phyloP scores from a whole-genome alignment of 1,139 yeast species.

The Spathaspora sp. region DNA sequence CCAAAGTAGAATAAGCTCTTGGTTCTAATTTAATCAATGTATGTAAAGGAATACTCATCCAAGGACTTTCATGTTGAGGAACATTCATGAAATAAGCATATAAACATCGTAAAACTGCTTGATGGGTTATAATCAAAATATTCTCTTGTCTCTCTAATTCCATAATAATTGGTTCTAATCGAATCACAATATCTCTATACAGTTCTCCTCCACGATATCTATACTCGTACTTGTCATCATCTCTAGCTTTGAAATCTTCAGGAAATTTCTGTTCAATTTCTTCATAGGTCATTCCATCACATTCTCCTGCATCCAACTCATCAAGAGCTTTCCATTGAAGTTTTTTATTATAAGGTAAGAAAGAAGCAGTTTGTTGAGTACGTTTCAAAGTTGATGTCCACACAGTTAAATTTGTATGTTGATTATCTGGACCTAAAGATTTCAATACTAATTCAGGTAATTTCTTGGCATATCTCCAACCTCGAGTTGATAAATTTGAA shows the following conservation, averaged over 20 bases:
- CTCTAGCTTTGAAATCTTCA: conserved; percentile 93
- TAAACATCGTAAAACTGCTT: conserved; percentile 93
- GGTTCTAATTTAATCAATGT: conserved; percentile 93
- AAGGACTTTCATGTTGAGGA: conserved; percentile 95
- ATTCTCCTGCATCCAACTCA: conserved; percentile 96
- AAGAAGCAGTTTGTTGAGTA: conserved; percentile 90
- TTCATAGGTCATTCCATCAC: conserved; percentile 90
- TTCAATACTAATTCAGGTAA: conserved; percentile 75
- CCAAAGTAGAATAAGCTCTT: conserved; percentile 85
- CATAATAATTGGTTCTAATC: conserved; percentile 96
- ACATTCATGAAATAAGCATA: conserved; percentile 98
- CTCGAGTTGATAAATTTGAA: conserved; percentile 82
- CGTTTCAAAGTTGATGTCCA: conserved; percentile 95
- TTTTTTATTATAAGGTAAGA: conserved; percentile 72
- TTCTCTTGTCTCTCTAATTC: conserved; percentile 97
- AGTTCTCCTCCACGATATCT: conserved; percentile 97
- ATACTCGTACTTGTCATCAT: conserved; percentile 92
- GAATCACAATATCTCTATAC: conserved; percentile 89
- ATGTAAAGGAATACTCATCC: conserved; percentile 98
- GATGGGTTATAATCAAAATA: conserved; percentile 93
- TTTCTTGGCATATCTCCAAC: conserved; percentile 79
- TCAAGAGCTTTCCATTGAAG: conserved; percentile 96
- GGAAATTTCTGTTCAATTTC: conserved; percentile 80
- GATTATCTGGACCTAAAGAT: conserved; percentile 68
- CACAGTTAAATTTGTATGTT: conserved; percentile 70